Evolutionary conservation across 345 rosid genomes (phyloP).

Genomic region (Cardamine occulta): DNA sequence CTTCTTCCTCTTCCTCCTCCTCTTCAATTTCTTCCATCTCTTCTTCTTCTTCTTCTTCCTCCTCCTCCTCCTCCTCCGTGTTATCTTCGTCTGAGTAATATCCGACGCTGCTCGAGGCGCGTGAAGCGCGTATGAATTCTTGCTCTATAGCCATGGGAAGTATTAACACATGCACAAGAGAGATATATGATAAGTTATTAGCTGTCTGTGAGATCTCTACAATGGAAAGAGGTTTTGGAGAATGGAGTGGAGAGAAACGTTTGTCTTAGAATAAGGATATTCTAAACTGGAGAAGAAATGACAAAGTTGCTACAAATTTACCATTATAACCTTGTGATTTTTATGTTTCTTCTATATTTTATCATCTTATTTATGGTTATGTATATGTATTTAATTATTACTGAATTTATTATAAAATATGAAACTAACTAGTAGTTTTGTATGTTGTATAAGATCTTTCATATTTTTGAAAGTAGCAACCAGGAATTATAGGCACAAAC

Average conservation of each 20-base stretch:
- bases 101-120: conserved; percentile 39
- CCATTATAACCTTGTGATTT: background rate
- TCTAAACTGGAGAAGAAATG: background rate
- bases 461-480: background rate
- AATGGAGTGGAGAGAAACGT: conserved; percentile 32
- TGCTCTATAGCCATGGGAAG: conserved; percentile 48
- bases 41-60: conserved; percentile 37
- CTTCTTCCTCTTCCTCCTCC: conserved; percentile 28
- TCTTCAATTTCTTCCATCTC: conserved; percentile 22
- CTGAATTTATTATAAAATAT: background rate
- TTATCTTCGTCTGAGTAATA: conserved; percentile 51
- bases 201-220: conserved; percentile 11
- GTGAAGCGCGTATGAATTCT: conserved; percentile 40
- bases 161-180: conserved; percentile 33
- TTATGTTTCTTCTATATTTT: background rate
- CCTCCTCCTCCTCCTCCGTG: conserved; percentile 37
- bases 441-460: background rate
- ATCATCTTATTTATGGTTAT: conserved; percentile 2
- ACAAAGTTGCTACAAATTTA: background rate
- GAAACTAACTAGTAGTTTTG: background rate
- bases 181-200: background rate
- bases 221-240: conserved; percentile 26
- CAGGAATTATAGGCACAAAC: background rate
- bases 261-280: conserved; percentile 11
- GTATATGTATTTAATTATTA: background rate